phyloP scores from a whole-genome alignment of 2,329 filamentous ascomycete species.

The Pseudopyricularia javanii region DNA sequence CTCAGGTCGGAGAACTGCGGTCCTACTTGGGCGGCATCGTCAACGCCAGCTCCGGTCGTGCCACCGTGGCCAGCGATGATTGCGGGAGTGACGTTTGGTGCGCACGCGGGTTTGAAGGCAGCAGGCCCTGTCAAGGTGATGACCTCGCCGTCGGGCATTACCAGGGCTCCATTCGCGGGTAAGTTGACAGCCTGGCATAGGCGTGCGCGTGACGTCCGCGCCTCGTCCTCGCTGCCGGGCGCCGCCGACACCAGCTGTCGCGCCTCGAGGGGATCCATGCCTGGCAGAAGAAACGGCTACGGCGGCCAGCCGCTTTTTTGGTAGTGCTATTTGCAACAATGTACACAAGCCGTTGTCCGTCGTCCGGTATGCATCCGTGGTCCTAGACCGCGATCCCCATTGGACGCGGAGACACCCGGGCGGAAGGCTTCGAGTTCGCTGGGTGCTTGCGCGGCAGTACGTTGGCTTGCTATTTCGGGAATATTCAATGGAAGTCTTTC shows the following conservation, averaged over 20 bases:
- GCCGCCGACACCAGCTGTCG: conserved; percentile 4
- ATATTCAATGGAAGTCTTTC: neutral
- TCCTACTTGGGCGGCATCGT: conserved; percentile 13
- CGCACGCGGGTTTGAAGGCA: conserved; percentile 47
- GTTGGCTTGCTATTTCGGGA: neutral
- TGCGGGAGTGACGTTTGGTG: conserved; percentile 23
- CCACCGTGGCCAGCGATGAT: conserved; percentile 20
- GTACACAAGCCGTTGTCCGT: neutral
- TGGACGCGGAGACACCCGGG: neutral
- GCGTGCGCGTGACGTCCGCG: conserved; percentile 13
- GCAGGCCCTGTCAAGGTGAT: conserved; percentile 47
- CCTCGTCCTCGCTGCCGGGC: conserved; percentile 4
- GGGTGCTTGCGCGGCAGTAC: neutral
- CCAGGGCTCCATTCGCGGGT: conserved; percentile 31
- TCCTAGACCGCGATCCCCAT: neutral
- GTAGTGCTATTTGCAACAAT: neutral
- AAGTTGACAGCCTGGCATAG: conserved; percentile 30
- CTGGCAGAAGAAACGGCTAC: conserved; percentile 3
- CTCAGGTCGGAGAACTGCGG: conserved; percentile 50
- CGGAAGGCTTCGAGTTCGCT: neutral
- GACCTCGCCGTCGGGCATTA: conserved; percentile 37
- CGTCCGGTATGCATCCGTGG: neutral
- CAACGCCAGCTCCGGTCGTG: conserved; percentile 21
- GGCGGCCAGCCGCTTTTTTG: conserved; percentile 2
- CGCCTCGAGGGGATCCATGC: conserved; percentile 5